Evolutionary conservation across 305 asterid genomes (phyloP).

Genomic region (Lippia alba): DNA sequence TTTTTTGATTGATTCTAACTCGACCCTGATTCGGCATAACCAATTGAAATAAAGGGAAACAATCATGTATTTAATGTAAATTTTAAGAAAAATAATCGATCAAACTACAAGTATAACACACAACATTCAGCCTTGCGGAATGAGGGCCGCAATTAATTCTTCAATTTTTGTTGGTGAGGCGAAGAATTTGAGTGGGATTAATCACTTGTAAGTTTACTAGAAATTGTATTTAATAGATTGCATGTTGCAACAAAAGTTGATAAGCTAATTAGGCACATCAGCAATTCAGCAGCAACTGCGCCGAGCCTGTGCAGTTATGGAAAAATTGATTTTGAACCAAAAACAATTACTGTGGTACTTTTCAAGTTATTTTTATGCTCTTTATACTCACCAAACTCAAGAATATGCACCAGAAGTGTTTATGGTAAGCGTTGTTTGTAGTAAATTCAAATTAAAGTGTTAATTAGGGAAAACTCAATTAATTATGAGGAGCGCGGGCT

Average conservation of each 20-base stretch:
- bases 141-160: no score
- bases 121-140: no score
- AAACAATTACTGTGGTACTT: neutral
- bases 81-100: no score
- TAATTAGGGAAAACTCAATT: neutral
- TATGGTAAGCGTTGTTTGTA: neutral
- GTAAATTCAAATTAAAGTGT: neutral
- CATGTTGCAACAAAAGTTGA: neutral
- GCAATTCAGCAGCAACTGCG: neutral
- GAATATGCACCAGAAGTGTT: neutral
- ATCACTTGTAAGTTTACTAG: neutral
- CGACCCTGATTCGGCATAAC: no score
- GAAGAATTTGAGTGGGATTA: constrained; percentile 7
- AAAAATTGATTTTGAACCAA: neutral
- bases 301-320: neutral
- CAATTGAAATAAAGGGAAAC: no score
- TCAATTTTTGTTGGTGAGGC: neutral
- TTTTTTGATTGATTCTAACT: no score
- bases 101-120: no score
- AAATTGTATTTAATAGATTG: neutral
- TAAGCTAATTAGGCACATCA: constrained; percentile 1
- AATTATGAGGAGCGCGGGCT: neutral
- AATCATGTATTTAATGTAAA: no score
- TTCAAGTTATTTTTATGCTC: neutral
- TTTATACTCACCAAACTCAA: neutral